Evolutionary conservation across 257 asterid species (phyloP).

Genomic region (Anisodus tanguticus): DNA sequence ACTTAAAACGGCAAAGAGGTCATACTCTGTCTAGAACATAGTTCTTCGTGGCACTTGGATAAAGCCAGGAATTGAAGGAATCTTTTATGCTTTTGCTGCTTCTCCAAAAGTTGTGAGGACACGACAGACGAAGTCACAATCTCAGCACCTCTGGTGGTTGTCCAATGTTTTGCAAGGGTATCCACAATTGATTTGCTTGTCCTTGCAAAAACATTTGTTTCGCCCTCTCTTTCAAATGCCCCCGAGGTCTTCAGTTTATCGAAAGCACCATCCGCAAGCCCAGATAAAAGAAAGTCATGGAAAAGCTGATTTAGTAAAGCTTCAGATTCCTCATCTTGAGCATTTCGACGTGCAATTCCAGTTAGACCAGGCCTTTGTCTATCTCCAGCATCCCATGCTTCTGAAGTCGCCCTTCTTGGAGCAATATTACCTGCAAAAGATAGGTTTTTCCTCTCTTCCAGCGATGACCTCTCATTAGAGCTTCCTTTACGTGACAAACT

Average conservation of each 20-base stretch:
- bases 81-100: constrained; percentile 83
- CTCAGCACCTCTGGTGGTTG: constrained; percentile 93
- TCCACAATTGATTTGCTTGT: constrained; percentile 91
- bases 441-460: constrained; percentile 64
- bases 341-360: constrained; percentile 69
- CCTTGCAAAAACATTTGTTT: constrained; percentile 74
- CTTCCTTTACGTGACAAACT: constrained; percentile 94
- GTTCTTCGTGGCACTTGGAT: constrained; percentile 94
- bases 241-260: constrained; percentile 69
- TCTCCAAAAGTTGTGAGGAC: constrained; percentile 80
- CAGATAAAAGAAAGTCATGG: constrained; percentile 79
- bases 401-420: constrained; percentile 83
- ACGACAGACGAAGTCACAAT: constrained; percentile 71
- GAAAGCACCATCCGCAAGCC: constrained; percentile 73
- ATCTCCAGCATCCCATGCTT: constrained; percentile 82
- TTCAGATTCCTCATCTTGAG: constrained; percentile 94
- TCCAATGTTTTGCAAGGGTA: constrained; percentile 97
- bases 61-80: constrained; percentile 95
- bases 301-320: constrained; percentile 81
- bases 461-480: constrained; percentile 71
- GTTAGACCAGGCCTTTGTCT: constrained; percentile 63
- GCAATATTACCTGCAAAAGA: constrained; percentile 64
- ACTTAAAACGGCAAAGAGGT: constrained; percentile 30
- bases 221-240: constrained; percentile 96
- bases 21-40: constrained; percentile 84